Evolutionary conservation across 768 basidiomycete species (phyloP).

Genomic region (Tulasnella sp.): DNA sequence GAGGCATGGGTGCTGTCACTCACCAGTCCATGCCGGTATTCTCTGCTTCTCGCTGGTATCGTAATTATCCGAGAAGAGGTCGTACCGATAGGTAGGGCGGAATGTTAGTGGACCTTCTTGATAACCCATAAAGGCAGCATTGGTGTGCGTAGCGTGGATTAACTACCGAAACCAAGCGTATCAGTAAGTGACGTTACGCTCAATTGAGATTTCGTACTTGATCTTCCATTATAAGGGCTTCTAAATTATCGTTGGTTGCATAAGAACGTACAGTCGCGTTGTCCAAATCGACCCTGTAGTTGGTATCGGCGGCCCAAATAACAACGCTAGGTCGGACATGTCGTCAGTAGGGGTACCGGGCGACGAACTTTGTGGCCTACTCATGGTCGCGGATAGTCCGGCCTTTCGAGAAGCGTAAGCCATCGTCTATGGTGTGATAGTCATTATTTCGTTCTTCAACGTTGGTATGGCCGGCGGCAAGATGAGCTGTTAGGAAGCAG

Average conservation of each 20-base stretch:
- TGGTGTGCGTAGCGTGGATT: constrained; percentile 51
- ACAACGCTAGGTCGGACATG: constrained; percentile 47
- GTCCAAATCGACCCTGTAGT: constrained; percentile 83
- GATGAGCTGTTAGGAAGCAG: constrained; percentile 91
- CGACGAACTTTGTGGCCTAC: constrained; percentile 36
- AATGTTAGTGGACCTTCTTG: constrained; percentile 87
- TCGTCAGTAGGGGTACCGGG: background rate
- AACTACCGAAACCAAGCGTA: constrained; percentile 36
- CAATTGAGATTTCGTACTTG: constrained; percentile 43
- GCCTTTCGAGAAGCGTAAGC: constrained; percentile 78
- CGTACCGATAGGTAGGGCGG: constrained; percentile 89
- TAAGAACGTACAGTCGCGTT: constrained; percentile 67
- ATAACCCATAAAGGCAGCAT: constrained; percentile 70
- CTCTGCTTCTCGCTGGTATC: constrained; percentile 95
- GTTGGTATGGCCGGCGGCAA: constrained; percentile 90
- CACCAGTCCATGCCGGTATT: constrained; percentile 96
- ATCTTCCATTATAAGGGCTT: constrained; percentile 65
- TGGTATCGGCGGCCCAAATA: constrained; percentile 90
- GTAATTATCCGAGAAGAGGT: constrained; percentile 68
- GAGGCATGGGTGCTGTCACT: constrained; percentile 19
- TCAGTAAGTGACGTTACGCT: background rate
- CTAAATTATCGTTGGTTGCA: constrained; percentile 52
- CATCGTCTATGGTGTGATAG: constrained; percentile 73
- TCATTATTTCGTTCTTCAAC: constrained; percentile 85
- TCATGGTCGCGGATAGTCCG: constrained; percentile 83